Evolutionary conservation across 2,329 filamentous ascomycete genomes (phyloP), one percentile per base, ranked within the genome.

Genomic region (Xylaria digitata): DNA sequence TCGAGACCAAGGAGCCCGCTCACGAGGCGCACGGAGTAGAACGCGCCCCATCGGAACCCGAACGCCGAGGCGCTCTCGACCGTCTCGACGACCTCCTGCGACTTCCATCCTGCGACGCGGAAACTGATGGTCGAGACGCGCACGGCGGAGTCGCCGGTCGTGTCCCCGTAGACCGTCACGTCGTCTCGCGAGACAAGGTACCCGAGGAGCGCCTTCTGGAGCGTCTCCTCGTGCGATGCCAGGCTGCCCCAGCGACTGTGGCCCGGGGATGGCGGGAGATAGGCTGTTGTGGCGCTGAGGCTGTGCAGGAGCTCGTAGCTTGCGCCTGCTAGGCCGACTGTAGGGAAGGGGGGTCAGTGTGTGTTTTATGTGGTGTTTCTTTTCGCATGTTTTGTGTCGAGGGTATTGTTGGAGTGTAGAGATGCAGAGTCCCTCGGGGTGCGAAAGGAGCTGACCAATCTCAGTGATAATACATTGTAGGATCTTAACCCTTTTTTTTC

Each of bases 121-220:
- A 92, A 93, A 69, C 87, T 89, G n/a, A 93, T 83, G 0, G 89
- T 90, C 0, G 89, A 85, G 6, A 92, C 86, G 0, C 90, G 80
- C 32, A 83, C 79, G 15, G 74, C 76, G 0, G 82, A 72, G 68
- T 86, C 83, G 0, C 83, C 74, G 0, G 79, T 82, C 0, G 80
- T 80, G 68, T 87, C 84, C 0, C 91, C 91, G 65, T 85, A 86
- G 9, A 93, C 82, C 4, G 82, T 87, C 11, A 89, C 76, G 50
- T 88, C 85, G 0, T 80, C 70, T 6, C 86, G 81, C 1, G 79
- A 76, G 21, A 79, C 80, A 6, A 93, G 78, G 68, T 90, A 92
- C 0, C 82, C 78, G 1, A 93, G 82, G 3, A 93, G 76, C 0
- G 84, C 81, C 6, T 76, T 76, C 71, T 91, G 89, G 1, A 93